Percentiles rank a stretch among this genome's conserved stretches.
Conservation (phyloP, 805 yeast species). For the Candida dajiaensis region DNA sequence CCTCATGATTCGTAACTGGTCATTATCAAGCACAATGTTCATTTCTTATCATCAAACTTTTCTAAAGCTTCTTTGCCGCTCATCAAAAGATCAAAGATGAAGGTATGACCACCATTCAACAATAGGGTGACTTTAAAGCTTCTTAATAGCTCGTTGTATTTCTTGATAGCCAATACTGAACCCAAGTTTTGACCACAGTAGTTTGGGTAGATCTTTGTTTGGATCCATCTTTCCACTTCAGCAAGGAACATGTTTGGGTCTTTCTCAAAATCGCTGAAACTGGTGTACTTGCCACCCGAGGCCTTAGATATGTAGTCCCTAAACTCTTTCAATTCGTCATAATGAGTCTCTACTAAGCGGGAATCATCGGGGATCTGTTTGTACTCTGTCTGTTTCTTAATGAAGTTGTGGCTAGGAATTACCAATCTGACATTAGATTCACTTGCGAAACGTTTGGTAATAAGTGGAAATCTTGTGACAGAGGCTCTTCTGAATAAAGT, state of each 20-base stretch:
- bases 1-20: background rate
- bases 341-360: conserved; percentile 44
- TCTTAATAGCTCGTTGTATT: conserved; percentile 32
- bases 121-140: conserved; percentile 38
- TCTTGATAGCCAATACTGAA: conserved; percentile 16
- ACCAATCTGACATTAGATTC: conserved; percentile 11
- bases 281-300: conserved; percentile 15
- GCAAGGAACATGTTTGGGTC: conserved; percentile 34
- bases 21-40: too few species aligned
- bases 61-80: conserved; percentile 9
- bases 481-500: background rate
- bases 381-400: conserved; percentile 28
- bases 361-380: conserved; percentile 50
- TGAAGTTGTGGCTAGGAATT: conserved; percentile 14
- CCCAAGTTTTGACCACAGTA: conserved; percentile 11
- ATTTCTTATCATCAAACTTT: conserved; percentile 7
- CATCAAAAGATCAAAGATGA: conserved; percentile 47
- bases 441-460: conserved; percentile 8
- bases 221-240: conserved; percentile 33
- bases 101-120: conserved; percentile 54
- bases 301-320: conserved; percentile 24
- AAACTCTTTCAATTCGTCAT: conserved; percentile 33
- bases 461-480: background rate
- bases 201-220: conserved; percentile 24
- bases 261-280: conserved; percentile 33